phyloP scores from a whole-genome alignment of 2,329 filamentous ascomycete genomes.

The Whalleya microplaca region DNA sequence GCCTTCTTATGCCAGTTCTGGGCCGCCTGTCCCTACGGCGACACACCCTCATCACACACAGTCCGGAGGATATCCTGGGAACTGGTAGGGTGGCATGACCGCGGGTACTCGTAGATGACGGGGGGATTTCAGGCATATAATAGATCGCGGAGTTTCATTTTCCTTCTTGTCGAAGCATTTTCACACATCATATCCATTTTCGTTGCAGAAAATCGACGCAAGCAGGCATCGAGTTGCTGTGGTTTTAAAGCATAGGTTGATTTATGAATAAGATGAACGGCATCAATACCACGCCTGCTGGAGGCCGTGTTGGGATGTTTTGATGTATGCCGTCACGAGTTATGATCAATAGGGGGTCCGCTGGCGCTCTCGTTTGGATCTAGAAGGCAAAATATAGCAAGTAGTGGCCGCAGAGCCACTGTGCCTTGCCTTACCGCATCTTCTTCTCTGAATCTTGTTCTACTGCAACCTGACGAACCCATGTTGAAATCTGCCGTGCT shows the following conservation, averaged over 20 bases:
- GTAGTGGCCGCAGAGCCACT: conserved; percentile 7
- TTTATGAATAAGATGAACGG: conserved; percentile 8
- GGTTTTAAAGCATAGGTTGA: conserved; percentile 11
- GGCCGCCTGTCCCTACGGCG: conserved; percentile 30
- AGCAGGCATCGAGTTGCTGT: conserved; percentile 7
- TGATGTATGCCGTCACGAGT: conserved; percentile 26
- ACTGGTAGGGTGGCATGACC: conserved; percentile 29
- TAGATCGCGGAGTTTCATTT: conserved; percentile 22
- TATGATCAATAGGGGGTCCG: conserved; percentile 21
- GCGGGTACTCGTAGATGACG: conserved; percentile 1
- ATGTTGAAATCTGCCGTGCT: conserved; percentile 42
- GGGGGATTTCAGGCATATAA: conserved; percentile 19
- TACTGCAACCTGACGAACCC: conserved; percentile 36
- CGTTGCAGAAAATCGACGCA: conserved; percentile 7
- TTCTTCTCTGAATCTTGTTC: conserved; percentile 42
- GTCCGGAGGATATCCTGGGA: conserved; percentile 40
- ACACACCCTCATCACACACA: conserved; percentile 35
- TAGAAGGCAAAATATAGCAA: conserved; percentile 28
- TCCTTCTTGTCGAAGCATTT: conserved; percentile 21
- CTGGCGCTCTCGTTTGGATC: conserved; percentile 22
- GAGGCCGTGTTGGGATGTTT: conserved; percentile 13
- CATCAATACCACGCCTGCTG: conserved; percentile 6
- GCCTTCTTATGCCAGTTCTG: conserved; percentile 34
- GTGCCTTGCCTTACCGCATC: conserved; percentile 37
- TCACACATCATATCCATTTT: conserved; percentile 7